These are phyloP conservation scores for Hippophae gyantsensis DNA, from an alignment of 306 rosid species.

Conservation along the genomic window DNA sequence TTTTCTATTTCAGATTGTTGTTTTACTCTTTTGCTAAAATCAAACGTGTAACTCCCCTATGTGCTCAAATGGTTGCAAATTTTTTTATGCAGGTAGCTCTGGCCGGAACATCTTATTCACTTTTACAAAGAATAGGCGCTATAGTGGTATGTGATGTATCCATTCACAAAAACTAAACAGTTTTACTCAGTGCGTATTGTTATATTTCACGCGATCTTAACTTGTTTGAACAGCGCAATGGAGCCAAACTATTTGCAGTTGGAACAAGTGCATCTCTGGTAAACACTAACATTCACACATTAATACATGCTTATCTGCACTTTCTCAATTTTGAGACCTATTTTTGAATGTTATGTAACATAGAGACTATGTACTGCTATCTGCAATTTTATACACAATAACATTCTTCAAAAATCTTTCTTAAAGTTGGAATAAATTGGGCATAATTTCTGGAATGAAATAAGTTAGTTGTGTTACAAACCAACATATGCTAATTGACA, in stretches of 20 bases:
- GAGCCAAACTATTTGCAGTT: conserved; percentile 35
- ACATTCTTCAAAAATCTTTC: too few species aligned
- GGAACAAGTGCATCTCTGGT: conserved; percentile 44
- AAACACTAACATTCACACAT: conserved; percentile 1
- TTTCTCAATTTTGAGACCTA: too few species aligned
- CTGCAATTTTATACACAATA: too few species aligned
- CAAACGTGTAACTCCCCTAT: background rate
- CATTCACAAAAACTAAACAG: background rate
- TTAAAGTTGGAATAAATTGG: too few species aligned
- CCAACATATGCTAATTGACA: background rate
- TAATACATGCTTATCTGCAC: too few species aligned
- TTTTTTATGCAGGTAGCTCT: conserved; percentile 33
- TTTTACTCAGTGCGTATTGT: background rate
- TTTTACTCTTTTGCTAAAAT: background rate
- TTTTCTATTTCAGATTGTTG: background rate
- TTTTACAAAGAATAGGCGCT: conserved; percentile 37
- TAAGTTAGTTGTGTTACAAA: background rate
- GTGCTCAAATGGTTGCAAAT: too few species aligned
- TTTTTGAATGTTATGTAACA: too few species aligned
- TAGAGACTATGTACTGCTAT: too few species aligned
- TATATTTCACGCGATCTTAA: background rate
- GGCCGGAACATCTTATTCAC: conserved; percentile 33
- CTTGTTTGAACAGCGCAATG: conserved; percentile 28
- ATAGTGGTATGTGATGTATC: conserved; percentile 24
- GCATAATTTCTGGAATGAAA: too few species aligned